Base-by-base conservation (phyloP, 192 early-diverging fungal species). In the Entomortierella chlamydospora region DNA sequence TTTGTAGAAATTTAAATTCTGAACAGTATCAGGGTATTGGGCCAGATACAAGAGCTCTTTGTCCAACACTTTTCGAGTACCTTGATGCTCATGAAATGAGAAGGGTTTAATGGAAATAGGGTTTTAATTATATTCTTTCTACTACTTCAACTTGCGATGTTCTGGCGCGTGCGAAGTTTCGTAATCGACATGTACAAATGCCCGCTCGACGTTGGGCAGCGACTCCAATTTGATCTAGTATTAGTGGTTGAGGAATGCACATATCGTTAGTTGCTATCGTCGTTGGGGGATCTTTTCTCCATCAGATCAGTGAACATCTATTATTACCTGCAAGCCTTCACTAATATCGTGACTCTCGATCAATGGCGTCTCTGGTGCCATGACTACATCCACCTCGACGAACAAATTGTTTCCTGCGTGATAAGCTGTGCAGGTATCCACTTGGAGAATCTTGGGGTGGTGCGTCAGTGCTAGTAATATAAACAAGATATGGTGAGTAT, bases 341-440 rank as follows among this genome's bases (percentile, higher is more conserved):
- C 94, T 94, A 61, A 99, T 94, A 70, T 98, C 97, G 72, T 99
- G 97, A n/a, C 93, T 84, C 41, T 90, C 90, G 15, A 84, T 64
- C 63, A 99, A 80, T 39, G 91, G 85, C 60, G 95, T 97, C 20
- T 88, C 88, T 1, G 93, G 91, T 29, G 94, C 90, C 82, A 98
- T 89, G 20, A 99, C 95, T 68, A 99, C 95, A 83, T 99, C 97
- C 9, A 99, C 94, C 61, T 99, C 97, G 18, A 96, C 95, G 89
- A 94, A 95, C 56, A 95, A 83, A 68, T 93, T 95, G 69, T 90
- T 88, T 17, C 97, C 97, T 30, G 94, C 88, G 72, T 95, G 89
- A 66, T 99, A 99, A 1, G 96, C 96, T 18, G 91, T 86, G 55
- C 91, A 88, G 0, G 92, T 94, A 57, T 95, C 93, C 2, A 94